Evolutionary conservation across 306 rosid genomes (phyloP), one percentile per base, ranked within the genome.

Genomic region (Rubus idaeus): DNA sequence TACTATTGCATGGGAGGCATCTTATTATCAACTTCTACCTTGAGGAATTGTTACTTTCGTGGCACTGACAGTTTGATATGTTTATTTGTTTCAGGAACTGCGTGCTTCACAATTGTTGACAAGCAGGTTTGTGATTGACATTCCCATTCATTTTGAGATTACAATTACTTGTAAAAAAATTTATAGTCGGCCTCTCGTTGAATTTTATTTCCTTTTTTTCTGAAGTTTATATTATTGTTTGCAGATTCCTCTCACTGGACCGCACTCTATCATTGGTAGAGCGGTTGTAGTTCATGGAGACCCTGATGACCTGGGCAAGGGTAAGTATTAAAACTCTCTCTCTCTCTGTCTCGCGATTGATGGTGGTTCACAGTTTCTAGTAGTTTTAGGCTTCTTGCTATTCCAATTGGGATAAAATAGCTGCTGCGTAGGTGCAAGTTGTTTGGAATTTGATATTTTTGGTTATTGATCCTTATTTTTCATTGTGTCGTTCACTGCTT

Each of bases 231-330:
- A 70, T 74, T 20, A 50, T 42, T 71, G 46, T 74, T 77, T 72
- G 68, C 88, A 96, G 99, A 92, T 96, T 83, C 98, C 98, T 76
- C 98, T 96, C 72, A 66, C 66, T 60, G 99, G 99, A 73, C 87
- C 94, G 66, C 52, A 96, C 78, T 88, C 97, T 68, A 82, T 96
- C 73, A 77, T 96, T 8, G 99, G 99, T 70, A 93, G 99, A 85
- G 99, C 99, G 21, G 90, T 96, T 80, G 99, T 96, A 67, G 99
- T 96, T 78, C 99, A 96, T 75, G 88, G 52, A 8, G 99, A 92
- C 83, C 93, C 97, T 10, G 98, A 96, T 87, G 99, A 96, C 83
- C 93, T 96, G 74, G 98, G 99, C 68, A 89, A 84, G 90, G 99
- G 99, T 96, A 88, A 83, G 57, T 39, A 37, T 61, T 50, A 4